Conservation (phyloP, 2,329 filamentous ascomycete species). For the Ciborinia camelliae region DNA sequence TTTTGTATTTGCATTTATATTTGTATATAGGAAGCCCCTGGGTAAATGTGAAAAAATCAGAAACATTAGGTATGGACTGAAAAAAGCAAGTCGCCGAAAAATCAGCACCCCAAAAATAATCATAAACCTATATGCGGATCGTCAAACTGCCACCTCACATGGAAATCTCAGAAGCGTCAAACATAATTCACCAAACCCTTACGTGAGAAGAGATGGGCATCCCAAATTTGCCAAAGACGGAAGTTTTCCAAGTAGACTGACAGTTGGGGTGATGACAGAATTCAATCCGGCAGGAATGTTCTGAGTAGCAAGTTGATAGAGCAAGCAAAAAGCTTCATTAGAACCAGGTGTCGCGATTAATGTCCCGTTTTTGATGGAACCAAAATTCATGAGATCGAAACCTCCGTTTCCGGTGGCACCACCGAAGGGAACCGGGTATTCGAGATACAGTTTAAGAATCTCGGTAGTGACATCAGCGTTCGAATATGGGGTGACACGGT, state of each 20-base stretch:
- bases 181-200: neutral
- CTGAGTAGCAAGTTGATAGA: constrained; percentile 8
- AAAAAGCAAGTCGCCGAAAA: neutral
- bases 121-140: fast-evolving
- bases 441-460: neutral
- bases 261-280: neutral
- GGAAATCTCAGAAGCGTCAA: neutral
- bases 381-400: constrained; percentile 7
- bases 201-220: neutral
- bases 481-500: neutral
- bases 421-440: constrained; percentile 8
- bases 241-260: neutral
- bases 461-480: neutral
- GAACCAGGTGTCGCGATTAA: neutral
- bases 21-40: neutral
- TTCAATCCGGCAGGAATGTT: neutral
- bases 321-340: neutral
- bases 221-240: neutral
- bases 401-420: constrained; percentile 6
- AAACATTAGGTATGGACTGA: neutral
- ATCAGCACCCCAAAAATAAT: neutral
- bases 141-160: neutral
- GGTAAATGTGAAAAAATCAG: neutral
- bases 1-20: no score
- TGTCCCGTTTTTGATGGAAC: constrained; percentile 1